Base-by-base conservation (phyloP, 768 basidiomycete species). In the Auricularia sp. region DNA sequence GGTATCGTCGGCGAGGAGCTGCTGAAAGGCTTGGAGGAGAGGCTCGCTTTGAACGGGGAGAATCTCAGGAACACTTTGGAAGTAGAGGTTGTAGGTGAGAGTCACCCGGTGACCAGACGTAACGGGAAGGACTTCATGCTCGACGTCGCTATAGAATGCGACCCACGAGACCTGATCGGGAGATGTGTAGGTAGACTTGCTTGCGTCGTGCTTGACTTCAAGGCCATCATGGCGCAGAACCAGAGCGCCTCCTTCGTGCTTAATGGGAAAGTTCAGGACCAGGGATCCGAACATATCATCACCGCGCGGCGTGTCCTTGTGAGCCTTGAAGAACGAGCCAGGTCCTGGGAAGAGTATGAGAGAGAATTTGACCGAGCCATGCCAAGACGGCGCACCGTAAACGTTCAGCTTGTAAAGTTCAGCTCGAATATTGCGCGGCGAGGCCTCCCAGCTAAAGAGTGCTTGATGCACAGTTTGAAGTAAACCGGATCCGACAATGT, bases 251-350 rank as follows among this genome's bases (percentile, higher is more conserved):
- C 67, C 67, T 66, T 68, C 58, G 61, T 64, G 63, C 0, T 68
- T 24, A 0, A 79, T 79, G 16, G 83, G 83, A 62, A 82, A 76
- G n/a, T 81, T 75, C 39, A 84, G 67, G 1, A 84, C 78, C 8
- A 86, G 75, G 1, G 83, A 83, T 1, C 80, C 83, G 44, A 85
- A 79, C 78, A 83, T 83, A 34, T 69, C 68, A 7, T 74, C 72
- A 7, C 72, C 69, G 7, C 78, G 77, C 4, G 80, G 81, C 0
- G 82, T 82, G 65, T 83, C 83, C 51, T 78, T 74, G 67, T 83
- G 83, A 0, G 78, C 47, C 67, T 81, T 82, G 75, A 83, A 84
- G 69, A 81, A 83, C 0, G 76, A 76, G 10, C 74, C 81, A 58
- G 75, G 68, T 1, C 74, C 80, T 81, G 62, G 54, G 10, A 56